phyloP scores from a whole-genome alignment of 345 rosid species.

The Xanthoceras sorbifolium region DNA sequence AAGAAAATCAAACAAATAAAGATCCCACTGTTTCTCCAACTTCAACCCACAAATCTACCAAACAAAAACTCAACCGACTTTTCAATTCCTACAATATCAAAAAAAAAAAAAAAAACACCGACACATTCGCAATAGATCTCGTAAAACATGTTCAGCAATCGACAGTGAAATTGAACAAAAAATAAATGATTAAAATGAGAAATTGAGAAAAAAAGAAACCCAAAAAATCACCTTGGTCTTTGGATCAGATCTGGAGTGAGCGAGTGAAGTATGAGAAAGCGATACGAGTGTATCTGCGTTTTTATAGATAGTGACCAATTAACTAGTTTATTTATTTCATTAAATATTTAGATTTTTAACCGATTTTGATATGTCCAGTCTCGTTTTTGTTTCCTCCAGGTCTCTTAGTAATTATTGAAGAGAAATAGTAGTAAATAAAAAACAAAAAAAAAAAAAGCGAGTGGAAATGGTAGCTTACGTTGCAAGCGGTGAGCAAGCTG shows the following conservation, averaged over 20 bases:
- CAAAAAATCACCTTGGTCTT: neutral
- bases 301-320: neutral
- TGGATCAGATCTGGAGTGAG: constrained; percentile 22
- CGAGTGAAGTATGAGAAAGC: neutral
- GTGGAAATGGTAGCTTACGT: constrained; percentile 17
- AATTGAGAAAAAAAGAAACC: neutral
- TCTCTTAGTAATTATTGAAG: neutral
- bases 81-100: neutral
- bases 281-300: neutral
- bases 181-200: neutral
- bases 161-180: neutral
- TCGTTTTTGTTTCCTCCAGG: neutral
- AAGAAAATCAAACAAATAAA: neutral
- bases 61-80: neutral
- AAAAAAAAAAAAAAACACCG: neutral
- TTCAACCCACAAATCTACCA: neutral
- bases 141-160: neutral
- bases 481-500: neutral
- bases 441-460: neutral
- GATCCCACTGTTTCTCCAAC: neutral
- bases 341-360: neutral
- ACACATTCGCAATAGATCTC: neutral
- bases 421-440: neutral
- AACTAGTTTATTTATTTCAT: too few relatives aligned
- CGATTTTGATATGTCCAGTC: neutral